A percentile compares a stretch with the other conserved stretches of the same genome.
Conservation (phyloP, 2,329 filamentous ascomycete genomes). For the Colletotrichum simmondsii region DNA sequence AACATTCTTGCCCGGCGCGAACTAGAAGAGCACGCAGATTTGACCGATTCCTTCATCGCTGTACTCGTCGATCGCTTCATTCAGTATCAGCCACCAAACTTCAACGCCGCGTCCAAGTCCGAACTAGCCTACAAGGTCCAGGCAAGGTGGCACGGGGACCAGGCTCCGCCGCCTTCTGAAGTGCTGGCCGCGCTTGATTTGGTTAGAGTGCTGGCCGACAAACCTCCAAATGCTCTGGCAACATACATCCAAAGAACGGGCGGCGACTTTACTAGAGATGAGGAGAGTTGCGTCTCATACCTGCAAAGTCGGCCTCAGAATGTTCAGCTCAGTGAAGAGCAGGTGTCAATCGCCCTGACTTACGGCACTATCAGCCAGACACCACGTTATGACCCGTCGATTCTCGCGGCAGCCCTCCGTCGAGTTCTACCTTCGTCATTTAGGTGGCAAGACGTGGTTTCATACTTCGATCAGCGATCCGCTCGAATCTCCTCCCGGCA, state of each 20-base stretch:
- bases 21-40: constrained; percentile 72
- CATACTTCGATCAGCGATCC: constrained; percentile 82
- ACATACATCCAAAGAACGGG: constrained; percentile 81
- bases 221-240: constrained; percentile 66
- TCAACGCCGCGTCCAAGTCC: constrained; percentile 79
- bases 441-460: constrained; percentile 77
- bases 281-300: constrained; percentile 71
- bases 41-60: constrained; percentile 78
- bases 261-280: constrained; percentile 77
- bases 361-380: constrained; percentile 70
- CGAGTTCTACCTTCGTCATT: constrained; percentile 72
- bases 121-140: constrained; percentile 75
- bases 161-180: constrained; percentile 71
- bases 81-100: constrained; percentile 86
- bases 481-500: constrained; percentile 82
- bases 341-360: constrained; percentile 83
- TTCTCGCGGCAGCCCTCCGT: constrained; percentile 72
- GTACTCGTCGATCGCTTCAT: constrained; percentile 87
- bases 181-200: constrained; percentile 78
- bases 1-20: constrained; percentile 77
- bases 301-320: constrained; percentile 63
- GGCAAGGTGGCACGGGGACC: constrained; percentile 74
- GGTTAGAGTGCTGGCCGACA: constrained; percentile 71
- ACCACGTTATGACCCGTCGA: constrained; percentile 60
- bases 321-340: constrained; percentile 79